Evolutionary conservation across 441 rosid genomes (phyloP).

Genomic region (Hypseocharis bilobata): DNA sequence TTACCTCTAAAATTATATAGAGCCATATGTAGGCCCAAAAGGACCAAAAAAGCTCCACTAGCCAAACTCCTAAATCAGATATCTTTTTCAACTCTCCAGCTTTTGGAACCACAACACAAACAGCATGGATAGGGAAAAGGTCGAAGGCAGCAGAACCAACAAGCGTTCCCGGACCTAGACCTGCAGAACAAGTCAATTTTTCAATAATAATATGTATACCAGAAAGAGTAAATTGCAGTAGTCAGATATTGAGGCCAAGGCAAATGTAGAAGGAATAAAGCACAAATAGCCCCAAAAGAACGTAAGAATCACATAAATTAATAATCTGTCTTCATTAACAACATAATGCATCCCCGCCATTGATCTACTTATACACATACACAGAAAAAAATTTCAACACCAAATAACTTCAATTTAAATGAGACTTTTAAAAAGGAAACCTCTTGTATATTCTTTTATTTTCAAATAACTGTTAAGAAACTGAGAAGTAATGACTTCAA

Average conservation of each 20-base stretch:
- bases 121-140: slow-evolving; percentile 89
- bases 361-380: too few relatives aligned
- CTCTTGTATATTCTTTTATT: not conserved
- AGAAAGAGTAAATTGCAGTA: not conserved
- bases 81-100: slow-evolving; percentile 89
- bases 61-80: slow-evolving; percentile 85
- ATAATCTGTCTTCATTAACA: too few relatives aligned
- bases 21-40: slow-evolving; percentile 96
- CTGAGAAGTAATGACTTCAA: too few relatives aligned
- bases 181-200: slow-evolving; percentile 26
- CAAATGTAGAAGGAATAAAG: not conserved
- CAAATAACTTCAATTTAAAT: too few relatives aligned
- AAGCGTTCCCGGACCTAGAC: slow-evolving; percentile 95
- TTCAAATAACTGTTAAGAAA: not conserved
- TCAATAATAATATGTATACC: not conserved
- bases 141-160: slow-evolving; percentile 98
- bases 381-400: too few relatives aligned
- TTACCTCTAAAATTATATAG: slow-evolving; percentile 80
- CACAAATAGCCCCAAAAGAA: too few relatives aligned
- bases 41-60: slow-evolving; percentile 91
- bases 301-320: too few relatives aligned
- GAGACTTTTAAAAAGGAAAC: too few relatives aligned
- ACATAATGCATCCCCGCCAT: too few relatives aligned
- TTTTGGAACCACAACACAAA: slow-evolving; percentile 83
- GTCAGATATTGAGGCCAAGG: not conserved